Evolutionary conservation across 176 grass and related monocot species (phyloP).

Genomic region (Cymbopogon citratus): DNA sequence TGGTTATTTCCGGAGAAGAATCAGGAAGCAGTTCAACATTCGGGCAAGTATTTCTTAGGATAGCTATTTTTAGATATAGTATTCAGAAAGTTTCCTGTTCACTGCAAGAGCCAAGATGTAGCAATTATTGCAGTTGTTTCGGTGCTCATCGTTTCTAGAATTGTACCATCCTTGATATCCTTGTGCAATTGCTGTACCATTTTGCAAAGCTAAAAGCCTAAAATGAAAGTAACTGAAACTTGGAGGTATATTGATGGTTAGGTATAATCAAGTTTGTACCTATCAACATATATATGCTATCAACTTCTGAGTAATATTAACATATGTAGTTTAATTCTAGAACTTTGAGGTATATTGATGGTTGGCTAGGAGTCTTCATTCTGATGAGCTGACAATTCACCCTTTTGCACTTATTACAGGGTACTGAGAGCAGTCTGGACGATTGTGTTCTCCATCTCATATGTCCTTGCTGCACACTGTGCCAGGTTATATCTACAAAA

Average conservation of each 20-base stretch:
- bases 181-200: not conserved
- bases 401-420: conserved; percentile 43
- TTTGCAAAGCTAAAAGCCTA: not conserved
- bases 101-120: conserved; percentile 13
- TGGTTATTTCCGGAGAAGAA: conserved; percentile 81
- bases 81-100: not conserved
- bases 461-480: conserved; percentile 82
- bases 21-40: conserved; percentile 93
- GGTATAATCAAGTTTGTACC: not conserved
- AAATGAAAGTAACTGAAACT: conserved; percentile 18
- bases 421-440: conserved; percentile 73
- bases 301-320: not conserved
- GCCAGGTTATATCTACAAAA: conserved; percentile 59
- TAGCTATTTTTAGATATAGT: conserved; percentile 12
- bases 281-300: not conserved
- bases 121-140: conserved; percentile 7
- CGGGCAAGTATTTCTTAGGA: conserved; percentile 44
- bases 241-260: not conserved
- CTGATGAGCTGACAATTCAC: conserved; percentile 6
- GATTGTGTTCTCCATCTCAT: conserved; percentile 92
- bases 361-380: not conserved
- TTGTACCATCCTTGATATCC: not conserved
- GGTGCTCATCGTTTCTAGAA: not conserved
- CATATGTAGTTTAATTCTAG: not conserved
- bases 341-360: not conserved